Evolutionary conservation across 164 flowering plant genomes (phyloP), one percentile per base, ranked within the genome.

Genomic region (Umbilicus rupestris): DNA sequence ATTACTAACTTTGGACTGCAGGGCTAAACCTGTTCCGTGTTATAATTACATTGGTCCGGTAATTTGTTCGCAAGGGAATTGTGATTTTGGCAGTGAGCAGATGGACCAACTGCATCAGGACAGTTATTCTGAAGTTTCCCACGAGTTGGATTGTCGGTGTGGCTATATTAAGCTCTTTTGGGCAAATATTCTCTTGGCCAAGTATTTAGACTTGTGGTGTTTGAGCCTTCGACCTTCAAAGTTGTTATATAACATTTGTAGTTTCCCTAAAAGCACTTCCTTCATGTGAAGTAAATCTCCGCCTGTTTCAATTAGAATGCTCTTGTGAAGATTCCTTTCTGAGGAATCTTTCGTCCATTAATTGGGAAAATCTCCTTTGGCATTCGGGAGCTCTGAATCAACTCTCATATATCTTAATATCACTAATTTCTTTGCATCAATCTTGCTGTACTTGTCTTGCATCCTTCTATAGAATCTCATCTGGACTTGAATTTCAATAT

Each of bases 361-460:
- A 63, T 69, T 71, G 85, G 88, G 89, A 85, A 88, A 84, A 82
- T 85, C 90, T 85, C 84, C 89, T 86, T 87, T 85, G 93, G 90
- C 89, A 84, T 50, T 79, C 75, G 64, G 68, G 78, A 70, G 76
- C 78, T 73, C 63, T 57, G 16, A 39, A 65, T 67, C 57, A 76
- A 68, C 73, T 78, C 73, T 70, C 44, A 20, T 71, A 2, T 73
- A 73, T 69, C 75, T 59, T 31, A 39, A 10, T 33, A 46, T 74
- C 77, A 78, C 75, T 74, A 78, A 74, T 73, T 77, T 74, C 81
- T 75, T 77, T 3, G 37, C 37, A 33, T 33, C 6, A 33, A 33
- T 33, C 37, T 80, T 78, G 31, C 4, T 12, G 42, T 10, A 17
- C 42, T 39, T 12, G 28, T 11, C 71, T 73, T 66, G 35, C 12